Evolutionary conservation across 257 asterid species (phyloP), one percentile per base, ranked within the genome.

Genomic region (Agastache rugosa): DNA sequence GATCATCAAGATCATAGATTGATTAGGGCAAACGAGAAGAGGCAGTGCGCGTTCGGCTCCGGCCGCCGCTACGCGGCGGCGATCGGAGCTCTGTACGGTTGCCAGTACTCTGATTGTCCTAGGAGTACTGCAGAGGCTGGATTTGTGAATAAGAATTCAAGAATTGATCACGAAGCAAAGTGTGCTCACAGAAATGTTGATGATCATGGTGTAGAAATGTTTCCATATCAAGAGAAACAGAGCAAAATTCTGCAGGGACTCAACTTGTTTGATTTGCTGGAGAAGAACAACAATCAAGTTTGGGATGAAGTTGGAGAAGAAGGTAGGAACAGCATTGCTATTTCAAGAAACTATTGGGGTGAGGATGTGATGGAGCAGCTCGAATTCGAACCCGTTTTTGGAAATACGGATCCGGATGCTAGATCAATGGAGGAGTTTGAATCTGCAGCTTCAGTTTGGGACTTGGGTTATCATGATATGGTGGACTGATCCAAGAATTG

Each of bases 381-480:
- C 15, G 75, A 42, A 25, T 42, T 66, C 50, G 85, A 79, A 39
- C 71, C 77, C 0, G 22, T 22, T 0, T 67, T 23, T 23, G 63
- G 70, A 0, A 31, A 48, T 45, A 23, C 48, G 79, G 77, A 79
- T 44, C 59, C 69, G 55, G 73, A 81, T 74, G 63, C 55, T 10
- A 27, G 39, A 31, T 45, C 78, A 7, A 2, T 50, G 23, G 79
- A 81, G 19, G 84, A 81, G 31, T 58, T 53, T 35, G 84, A 76
- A 67, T 51, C 20, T 59, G 72, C 78, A 34, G 23, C 77, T 72
- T 90, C 92, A 17, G 55, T 86, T 19, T 90, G 92, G 92, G 91
- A 90, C 69, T 76, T 79, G 77, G 69, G 78, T 4, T 85, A 84
- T 61, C 67, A 37, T 1, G 77, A 83, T 23, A 25, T 58, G 23